Evolutionary conservation across 2,329 filamentous ascomycete genomes (phyloP).

Genomic region (Stemphylium vesicarium): DNA sequence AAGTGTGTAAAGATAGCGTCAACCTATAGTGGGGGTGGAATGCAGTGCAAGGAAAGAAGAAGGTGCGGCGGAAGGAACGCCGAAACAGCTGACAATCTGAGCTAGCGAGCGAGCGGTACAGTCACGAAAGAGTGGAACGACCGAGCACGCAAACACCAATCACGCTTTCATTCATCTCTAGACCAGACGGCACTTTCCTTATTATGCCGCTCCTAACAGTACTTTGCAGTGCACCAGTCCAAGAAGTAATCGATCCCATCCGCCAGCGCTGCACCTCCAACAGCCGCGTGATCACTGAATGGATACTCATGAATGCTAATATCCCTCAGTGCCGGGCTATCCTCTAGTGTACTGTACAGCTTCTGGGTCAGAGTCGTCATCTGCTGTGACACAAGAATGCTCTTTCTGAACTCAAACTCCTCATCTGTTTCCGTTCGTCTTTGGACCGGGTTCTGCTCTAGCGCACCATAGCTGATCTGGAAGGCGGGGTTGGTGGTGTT

Average conservation of each 20-base stretch:
- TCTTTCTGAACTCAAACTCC: conserved; percentile 34
- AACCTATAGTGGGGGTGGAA: neutral
- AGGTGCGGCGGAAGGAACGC: neutral
- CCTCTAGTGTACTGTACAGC: conserved; percentile 32
- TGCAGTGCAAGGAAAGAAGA: neutral
- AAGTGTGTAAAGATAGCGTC: neutral
- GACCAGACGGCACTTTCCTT: neutral
- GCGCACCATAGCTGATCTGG: conserved; percentile 39
- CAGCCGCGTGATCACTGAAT: conserved; percentile 41
- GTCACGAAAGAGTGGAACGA: conserved; percentile 2
- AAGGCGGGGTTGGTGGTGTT: conserved; percentile 37
- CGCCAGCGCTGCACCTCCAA: conserved; percentile 33
- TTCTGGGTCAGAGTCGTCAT: conserved; percentile 32
- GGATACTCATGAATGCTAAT: conserved; percentile 38
- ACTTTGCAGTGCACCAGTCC: conserved; percentile 28
- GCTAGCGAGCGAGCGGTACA: neutral
- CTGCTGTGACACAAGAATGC: conserved; percentile 29
- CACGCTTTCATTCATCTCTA: neutral
- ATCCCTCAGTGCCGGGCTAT: conserved; percentile 32
- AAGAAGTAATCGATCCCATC: conserved; percentile 46
- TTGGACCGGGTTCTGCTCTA: conserved; percentile 36
- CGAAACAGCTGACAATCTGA: neutral
- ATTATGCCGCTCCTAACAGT: neutral
- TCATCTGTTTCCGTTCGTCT: conserved; percentile 36
- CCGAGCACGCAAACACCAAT: neutral